Percentiles rank a stretch among this genome's conserved stretches.
phyloP scores from a whole-genome alignment of 2,329 filamentous ascomycete genomes.

The Fusarium beomiforme region DNA sequence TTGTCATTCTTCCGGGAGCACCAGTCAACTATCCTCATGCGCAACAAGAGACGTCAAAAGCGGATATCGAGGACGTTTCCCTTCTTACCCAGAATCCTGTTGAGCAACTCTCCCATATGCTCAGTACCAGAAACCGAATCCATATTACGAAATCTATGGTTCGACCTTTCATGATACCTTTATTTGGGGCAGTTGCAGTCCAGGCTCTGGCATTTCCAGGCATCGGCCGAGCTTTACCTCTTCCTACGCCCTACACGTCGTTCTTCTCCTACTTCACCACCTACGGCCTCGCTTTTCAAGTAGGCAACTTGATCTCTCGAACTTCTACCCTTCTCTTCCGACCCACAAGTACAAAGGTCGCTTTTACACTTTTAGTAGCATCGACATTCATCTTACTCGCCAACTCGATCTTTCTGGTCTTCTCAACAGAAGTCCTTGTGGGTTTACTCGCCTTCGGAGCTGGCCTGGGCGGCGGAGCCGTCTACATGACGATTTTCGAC shows the following conservation, averaged over 20 bases:
- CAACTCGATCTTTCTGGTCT: conserved; percentile 37
- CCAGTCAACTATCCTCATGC: conserved; percentile 36
- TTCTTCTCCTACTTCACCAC: conserved; percentile 45
- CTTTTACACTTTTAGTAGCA: conserved; percentile 15
- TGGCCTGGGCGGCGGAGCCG: conserved; percentile 44
- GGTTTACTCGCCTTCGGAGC: conserved; percentile 41
- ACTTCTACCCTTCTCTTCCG: conserved; percentile 35
- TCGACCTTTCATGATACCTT: conserved; percentile 42
- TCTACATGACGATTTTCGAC: conserved; percentile 43
- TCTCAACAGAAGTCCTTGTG: conserved; percentile 35
- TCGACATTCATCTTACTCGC: conserved; percentile 20
- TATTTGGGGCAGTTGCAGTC: conserved; percentile 38
- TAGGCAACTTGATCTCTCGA: conserved; percentile 43
- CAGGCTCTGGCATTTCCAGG: conserved; percentile 44
- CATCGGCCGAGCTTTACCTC: conserved; percentile 42
- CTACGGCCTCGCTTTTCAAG: conserved; percentile 44
- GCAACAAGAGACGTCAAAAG: conserved; percentile 11
- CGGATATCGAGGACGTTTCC: conserved; percentile 25
- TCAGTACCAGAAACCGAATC: conserved; percentile 31
- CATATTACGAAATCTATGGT: conserved; percentile 21
- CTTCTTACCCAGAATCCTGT: conserved; percentile 53
- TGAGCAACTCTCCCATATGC: conserved; percentile 16
- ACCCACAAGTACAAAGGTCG: conserved; percentile 8
- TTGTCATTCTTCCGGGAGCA: conserved; percentile 43
- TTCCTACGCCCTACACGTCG: conserved; percentile 33